Evolutionary conservation across 2,329 filamentous ascomycete species (phyloP), one percentile per base, ranked within the genome.

Genomic region (Escovopsis sp.): DNA sequence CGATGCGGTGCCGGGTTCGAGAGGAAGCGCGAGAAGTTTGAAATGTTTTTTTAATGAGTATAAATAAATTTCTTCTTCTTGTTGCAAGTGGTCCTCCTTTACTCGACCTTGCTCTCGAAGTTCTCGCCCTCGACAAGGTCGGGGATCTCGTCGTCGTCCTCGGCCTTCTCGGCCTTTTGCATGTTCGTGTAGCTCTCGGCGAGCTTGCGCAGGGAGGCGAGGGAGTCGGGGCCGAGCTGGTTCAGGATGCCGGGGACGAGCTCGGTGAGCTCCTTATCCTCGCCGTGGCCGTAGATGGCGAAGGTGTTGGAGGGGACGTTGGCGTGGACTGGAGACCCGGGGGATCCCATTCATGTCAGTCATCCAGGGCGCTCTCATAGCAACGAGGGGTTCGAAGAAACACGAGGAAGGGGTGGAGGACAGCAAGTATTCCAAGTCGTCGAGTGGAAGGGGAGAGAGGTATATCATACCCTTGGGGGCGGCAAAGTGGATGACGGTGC

Each of bases 241-340:
- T 96, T 98, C 45, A 98, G 83, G 67, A 98, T 98, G 47, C 90
- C 90, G 54, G 90, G 90, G 48, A 98, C 90, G 53, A 98, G 86
- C 72, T 98, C 90, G 44, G 90, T 98, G 49, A 98, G 83, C 71
- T 98, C 90, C 77, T 98, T 98, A 69, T 98, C 90, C 70, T 98
- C 90, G 48, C 88, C 90, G 62, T 85, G 79, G 52, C 90, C 90
- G 72, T 96, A 98, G 71, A 98, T 92, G 66, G 90, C 90, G 64
- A 96, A 98, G 62, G 90, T 98, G 79, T 98, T 98, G 65, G 87
- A 77, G 53, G 88, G 86, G 50, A 96, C 87, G 43, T 90, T 84
- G 47, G 88, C 90, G 69, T 98, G 90, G 48, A 98, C 90, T 98
- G 36, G 26, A 39, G 39, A 41, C 42, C 39, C 28, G 25, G 35